phyloP scores from a whole-genome alignment of 306 rosid genomes.

The Vigna hirtella region DNA sequence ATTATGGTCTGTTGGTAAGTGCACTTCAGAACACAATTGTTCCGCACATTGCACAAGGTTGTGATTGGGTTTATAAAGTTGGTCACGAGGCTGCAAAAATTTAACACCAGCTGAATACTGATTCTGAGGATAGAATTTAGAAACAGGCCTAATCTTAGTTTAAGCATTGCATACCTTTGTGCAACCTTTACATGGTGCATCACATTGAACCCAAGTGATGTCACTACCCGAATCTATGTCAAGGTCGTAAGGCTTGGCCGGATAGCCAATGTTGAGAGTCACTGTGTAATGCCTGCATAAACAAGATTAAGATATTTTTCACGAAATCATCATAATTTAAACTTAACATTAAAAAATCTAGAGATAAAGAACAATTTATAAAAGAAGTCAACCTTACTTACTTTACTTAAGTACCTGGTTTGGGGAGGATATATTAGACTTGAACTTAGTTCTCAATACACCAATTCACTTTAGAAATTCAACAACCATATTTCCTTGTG shows the following conservation, averaged over 20 bases:
- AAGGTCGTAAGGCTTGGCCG: constrained; percentile 73
- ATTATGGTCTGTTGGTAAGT: constrained; percentile 33
- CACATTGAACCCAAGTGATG: constrained; percentile 96
- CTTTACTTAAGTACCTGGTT: no score
- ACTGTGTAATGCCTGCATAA: constrained; percentile 70
- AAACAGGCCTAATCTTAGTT: background rate
- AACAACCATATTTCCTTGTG: background rate
- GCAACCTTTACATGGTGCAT: constrained; percentile 93
- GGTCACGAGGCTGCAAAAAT: constrained; percentile 61
- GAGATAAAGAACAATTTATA: no score
- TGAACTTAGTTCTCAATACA: no score
- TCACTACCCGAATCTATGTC: constrained; percentile 96
- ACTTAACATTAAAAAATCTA: background rate
- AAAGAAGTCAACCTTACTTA: no score
- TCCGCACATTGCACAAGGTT: constrained; percentile 66
- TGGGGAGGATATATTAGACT: no score
- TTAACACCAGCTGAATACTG: background rate
- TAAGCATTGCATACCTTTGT: constrained; percentile 58
- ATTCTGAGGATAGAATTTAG: background rate
- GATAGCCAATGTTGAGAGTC: constrained; percentile 68
- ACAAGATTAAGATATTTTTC: constrained; percentile 8
- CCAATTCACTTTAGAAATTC: constrained; percentile 33
- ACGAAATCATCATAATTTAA: constrained; percentile 10
- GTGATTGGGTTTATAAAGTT: constrained; percentile 70
- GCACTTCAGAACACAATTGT: constrained; percentile 62